Conservation (phyloP, 192 early-diverging fungal genomes). For the Coemansia sp. region DNA sequence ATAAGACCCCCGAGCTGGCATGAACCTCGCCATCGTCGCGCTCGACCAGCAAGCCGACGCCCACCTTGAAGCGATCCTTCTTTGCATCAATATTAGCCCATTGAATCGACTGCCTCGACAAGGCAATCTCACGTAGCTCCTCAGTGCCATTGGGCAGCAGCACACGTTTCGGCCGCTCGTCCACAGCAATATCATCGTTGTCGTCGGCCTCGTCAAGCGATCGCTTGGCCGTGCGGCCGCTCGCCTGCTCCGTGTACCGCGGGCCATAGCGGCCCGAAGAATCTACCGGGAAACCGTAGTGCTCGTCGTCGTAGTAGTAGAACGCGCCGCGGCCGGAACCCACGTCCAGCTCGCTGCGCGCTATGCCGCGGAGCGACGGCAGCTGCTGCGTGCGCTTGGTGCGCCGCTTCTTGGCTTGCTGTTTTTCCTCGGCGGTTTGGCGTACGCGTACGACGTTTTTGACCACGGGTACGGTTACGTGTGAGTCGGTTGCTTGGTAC, state of each 20-base stretch:
- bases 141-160: constrained; percentile 16
- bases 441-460: constrained; percentile 48
- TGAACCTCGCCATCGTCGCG: constrained; percentile 12
- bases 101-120: constrained; percentile 34
- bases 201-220: constrained; percentile 20
- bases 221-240: constrained; percentile 11
- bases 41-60: constrained; percentile 21
- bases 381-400: constrained; percentile 7
- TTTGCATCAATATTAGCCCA: constrained; percentile 20
- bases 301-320: constrained; percentile 48
- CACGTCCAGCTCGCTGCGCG: constrained; percentile 24
- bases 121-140: constrained; percentile 12
- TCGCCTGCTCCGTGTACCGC: constrained; percentile 2
- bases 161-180: constrained; percentile 12
- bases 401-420: constrained; percentile 32
- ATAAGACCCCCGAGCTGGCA: constrained; percentile 23
- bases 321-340: constrained; percentile 21
- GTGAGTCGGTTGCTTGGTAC: constrained; percentile 9
- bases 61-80: constrained; percentile 24
- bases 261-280: constrained; percentile 21
- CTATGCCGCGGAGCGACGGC: constrained; percentile 25
- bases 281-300: constrained; percentile 41
- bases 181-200: constrained; percentile 36
- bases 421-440: constrained; percentile 44
- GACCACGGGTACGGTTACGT: constrained; percentile 27